These are phyloP conservation scores for Pythium diclinum DNA, from an alignment of 352 stramenopile species.

Conservation along the genomic window DNA sequence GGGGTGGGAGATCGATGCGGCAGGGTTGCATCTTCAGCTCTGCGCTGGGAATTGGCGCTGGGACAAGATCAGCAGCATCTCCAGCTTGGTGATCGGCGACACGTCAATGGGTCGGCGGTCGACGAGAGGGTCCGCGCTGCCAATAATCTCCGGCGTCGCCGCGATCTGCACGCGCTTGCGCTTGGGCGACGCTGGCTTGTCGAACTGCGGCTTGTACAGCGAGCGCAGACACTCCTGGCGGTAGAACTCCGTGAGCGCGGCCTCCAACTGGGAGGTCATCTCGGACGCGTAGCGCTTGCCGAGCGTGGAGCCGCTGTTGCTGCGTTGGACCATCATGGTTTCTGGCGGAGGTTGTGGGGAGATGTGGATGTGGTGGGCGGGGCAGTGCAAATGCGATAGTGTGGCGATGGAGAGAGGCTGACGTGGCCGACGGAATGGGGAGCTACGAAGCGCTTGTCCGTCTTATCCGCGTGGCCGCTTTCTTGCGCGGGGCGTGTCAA, in stretches of 20 bases:
- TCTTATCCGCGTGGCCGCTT: conserved; percentile 2
- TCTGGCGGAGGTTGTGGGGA: conserved; percentile 20
- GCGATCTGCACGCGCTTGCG: conserved; percentile 75
- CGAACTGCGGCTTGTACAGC: conserved; percentile 44
- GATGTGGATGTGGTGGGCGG: neutral
- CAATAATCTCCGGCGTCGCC: conserved; percentile 59
- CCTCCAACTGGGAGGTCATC: conserved; percentile 49
- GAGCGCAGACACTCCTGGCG: conserved; percentile 74
- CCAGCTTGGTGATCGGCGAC: conserved; percentile 68
- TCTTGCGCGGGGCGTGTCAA: conserved; percentile 16
- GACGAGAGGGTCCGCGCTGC: conserved; percentile 57
- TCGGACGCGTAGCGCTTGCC: conserved; percentile 70
- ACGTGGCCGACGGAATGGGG: conserved; percentile 8
- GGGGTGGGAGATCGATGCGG: neutral
- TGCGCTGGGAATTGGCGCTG: conserved; percentile 65
- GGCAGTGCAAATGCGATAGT: conserved; percentile 23
- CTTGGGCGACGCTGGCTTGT: conserved; percentile 1
- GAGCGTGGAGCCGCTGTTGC: conserved; percentile 35
- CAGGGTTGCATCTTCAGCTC: conserved; percentile 8
- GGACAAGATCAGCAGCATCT: conserved; percentile 69
- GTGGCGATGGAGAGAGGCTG: neutral
- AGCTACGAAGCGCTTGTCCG: neutral
- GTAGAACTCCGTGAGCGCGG: conserved; percentile 79
- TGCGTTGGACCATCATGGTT: conserved; percentile 12
- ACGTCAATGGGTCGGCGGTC: conserved; percentile 77